Conservation (phyloP, 441 rosid species). For the Gossypium trilobum region DNA sequence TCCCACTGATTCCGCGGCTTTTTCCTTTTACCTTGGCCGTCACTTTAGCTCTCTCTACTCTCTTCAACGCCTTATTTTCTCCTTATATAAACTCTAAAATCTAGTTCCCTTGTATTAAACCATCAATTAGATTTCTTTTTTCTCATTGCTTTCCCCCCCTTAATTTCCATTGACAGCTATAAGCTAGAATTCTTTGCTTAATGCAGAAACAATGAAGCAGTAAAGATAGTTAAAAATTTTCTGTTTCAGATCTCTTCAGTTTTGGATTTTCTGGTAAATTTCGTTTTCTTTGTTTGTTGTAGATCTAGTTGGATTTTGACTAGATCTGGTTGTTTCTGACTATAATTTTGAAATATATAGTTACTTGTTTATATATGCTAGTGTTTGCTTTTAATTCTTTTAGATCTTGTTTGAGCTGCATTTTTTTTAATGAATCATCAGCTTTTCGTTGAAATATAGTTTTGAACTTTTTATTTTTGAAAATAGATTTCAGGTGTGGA, state of each 20-base stretch:
- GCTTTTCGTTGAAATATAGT: neutral
- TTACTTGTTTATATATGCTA: constrained; percentile 10
- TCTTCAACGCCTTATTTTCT: neutral
- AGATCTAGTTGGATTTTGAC: constrained; percentile 4
- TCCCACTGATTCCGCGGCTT: neutral
- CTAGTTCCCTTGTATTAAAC: neutral
- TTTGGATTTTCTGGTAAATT: neutral
- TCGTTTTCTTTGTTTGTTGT: neutral
- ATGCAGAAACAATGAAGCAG: neutral
- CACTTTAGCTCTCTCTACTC: neutral
- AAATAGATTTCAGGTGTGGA: constrained; percentile 18
- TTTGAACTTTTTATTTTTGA: neutral
- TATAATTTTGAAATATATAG: constrained; percentile 3
- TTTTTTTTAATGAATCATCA: neutral
- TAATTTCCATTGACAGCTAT: neutral
- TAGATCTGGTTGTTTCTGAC: constrained; percentile 7
- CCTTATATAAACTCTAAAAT: neutral
- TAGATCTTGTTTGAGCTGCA: neutral
- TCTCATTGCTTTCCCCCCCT: too few species aligned
- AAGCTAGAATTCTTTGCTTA: neutral
- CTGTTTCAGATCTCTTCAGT: neutral
- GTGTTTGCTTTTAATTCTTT: neutral
- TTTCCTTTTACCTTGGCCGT: neutral
- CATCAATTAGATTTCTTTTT: neutral
- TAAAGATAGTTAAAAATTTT: neutral